Percentiles rank a stretch among this genome's conserved stretches.
Conservation (phyloP, 345 rosid species). For the Sisymbrium altissimum region DNA sequence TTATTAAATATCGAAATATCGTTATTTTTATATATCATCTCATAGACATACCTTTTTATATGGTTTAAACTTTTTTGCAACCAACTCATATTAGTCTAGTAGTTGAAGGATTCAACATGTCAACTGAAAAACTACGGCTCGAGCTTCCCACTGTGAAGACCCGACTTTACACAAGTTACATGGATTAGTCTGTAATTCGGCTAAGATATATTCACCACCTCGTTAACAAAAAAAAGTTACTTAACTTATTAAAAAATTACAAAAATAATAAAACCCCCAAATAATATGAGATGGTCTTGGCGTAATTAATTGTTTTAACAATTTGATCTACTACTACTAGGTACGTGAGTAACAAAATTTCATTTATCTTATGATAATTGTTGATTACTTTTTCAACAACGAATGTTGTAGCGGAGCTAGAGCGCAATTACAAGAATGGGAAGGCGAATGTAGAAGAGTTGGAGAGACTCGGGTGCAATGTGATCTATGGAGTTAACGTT, state of each 20-base stretch:
- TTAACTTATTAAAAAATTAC: too few relatives aligned
- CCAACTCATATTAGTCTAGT: background rate
- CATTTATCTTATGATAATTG: background rate
- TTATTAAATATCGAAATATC: background rate
- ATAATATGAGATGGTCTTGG: background rate
- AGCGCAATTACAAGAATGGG: slow-evolving; percentile 10
- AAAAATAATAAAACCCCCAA: too few relatives aligned
- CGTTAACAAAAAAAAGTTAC: too few relatives aligned
- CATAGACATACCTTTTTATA: background rate
- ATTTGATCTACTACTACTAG: background rate
- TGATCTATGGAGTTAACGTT: slow-evolving; percentile 34
- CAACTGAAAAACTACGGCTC: background rate
- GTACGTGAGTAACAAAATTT: background rate
- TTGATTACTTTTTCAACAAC: background rate
- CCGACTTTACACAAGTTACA: background rate
- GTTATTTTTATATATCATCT: background rate
- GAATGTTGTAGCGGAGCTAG: slow-evolving; percentile 17
- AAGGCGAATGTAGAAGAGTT: slow-evolving; percentile 23
- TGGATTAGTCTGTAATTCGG: background rate
- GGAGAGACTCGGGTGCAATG: slow-evolving; percentile 28
- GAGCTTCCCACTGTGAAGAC: too few relatives aligned
- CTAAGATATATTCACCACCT: background rate
- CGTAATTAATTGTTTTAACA: background rate
- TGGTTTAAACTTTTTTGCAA: background rate
- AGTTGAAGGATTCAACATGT: background rate